Base-by-base conservation (phyloP, 1,284 basidiomycete species). In the Amylostereum chailletii region DNA sequence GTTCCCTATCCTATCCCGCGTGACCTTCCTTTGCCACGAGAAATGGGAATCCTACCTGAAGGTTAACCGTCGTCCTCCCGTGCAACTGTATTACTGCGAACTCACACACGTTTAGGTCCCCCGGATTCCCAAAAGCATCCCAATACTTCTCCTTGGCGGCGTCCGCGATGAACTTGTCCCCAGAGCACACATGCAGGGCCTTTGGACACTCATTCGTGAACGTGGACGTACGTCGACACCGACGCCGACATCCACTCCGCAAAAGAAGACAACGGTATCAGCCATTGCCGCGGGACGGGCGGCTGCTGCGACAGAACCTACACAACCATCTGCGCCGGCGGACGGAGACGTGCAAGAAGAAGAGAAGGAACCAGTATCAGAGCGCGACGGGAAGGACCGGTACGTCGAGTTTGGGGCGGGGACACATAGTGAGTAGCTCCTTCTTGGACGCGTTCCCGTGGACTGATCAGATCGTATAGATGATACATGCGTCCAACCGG, bases 111-210 rank as follows among this genome's bases (percentile, higher is more conserved):
- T 76, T 77, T 5, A 86, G 55, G 74, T 95, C 41, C 76, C 79
- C 0, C 65, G 76, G 37, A 83, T 96, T 33, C 84, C 88, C 0
- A 62, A 72, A 3, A 70, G 70, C 1, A 89, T 79, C 3, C 93
- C 92, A 0, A 82, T 94, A n/a, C 74, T 98, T 29, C 86, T 97
- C 75, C 70, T 98, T 19, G 88, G 83, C 52, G 94, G 94, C 3
- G 64, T 70, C 44, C 68, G 67, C 47, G 95, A 98, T 61, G 86
- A 93, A 59, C 75, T 98, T 9, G 90, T 98, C 0, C 93, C 92
- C 1, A 81, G 76, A 7, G 68, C 76, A 48, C 93, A 97, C 58
- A 97, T 98, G 94, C 71, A 74, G 26, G 74, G 75, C 1, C 71
- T 97, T 1, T 88, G 81, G 75, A 75, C 79, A 53, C 70, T 82